These are phyloP conservation scores for Annona squamosa DNA, from an alignment of 164 flowering plant genomes.

Conservation along the genomic window DNA sequence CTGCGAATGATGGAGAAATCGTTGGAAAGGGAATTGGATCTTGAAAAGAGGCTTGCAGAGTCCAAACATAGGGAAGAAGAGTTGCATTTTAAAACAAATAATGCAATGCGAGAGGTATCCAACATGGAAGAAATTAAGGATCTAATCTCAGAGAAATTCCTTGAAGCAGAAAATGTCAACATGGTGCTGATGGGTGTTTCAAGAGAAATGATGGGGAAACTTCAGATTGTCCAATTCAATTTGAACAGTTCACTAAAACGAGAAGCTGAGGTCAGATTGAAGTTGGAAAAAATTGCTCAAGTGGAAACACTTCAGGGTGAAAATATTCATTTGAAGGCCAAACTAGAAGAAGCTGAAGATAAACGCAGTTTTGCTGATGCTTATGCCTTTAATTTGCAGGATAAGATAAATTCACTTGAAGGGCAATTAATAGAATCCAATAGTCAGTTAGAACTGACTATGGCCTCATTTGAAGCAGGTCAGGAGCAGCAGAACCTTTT, in stretches of 20 bases:
- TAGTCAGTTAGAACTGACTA: slow-evolving; percentile 22
- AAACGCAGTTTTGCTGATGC: slow-evolving; percentile 27
- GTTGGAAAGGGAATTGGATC: slow-evolving; percentile 73
- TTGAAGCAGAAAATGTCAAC: slow-evolving; percentile 65
- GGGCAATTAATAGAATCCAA: slow-evolving; percentile 38
- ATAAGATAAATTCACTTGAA: slow-evolving; percentile 41
- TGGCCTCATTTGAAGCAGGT: slow-evolving; percentile 26
- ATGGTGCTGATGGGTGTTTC: slow-evolving; percentile 52
- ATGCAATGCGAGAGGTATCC: slow-evolving; percentile 40
- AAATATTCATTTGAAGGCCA: slow-evolving; percentile 23
- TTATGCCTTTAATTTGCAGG: slow-evolving; percentile 34
- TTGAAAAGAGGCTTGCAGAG: slow-evolving; percentile 64
- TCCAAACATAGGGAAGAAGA: slow-evolving; percentile 52
- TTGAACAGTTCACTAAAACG: slow-evolving; percentile 40
- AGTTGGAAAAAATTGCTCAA: slow-evolving; percentile 30
- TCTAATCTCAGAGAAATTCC: slow-evolving; percentile 32
- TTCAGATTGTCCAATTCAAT: slow-evolving; percentile 51
- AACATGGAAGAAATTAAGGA: slow-evolving; percentile 48
- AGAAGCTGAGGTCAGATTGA: slow-evolving; percentile 42
- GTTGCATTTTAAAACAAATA: slow-evolving; percentile 36
- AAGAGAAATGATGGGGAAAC: slow-evolving; percentile 45
- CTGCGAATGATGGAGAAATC: slow-evolving; percentile 89
- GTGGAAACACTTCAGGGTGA: slow-evolving; percentile 24
- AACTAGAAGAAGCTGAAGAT: slow-evolving; percentile 32
- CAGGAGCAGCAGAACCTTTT: slow-evolving; percentile 24